These are phyloP conservation scores for Ceratobasidium sp. DNA, from an alignment of 1,284 basidiomycete genomes.

Conservation along the genomic window DNA sequence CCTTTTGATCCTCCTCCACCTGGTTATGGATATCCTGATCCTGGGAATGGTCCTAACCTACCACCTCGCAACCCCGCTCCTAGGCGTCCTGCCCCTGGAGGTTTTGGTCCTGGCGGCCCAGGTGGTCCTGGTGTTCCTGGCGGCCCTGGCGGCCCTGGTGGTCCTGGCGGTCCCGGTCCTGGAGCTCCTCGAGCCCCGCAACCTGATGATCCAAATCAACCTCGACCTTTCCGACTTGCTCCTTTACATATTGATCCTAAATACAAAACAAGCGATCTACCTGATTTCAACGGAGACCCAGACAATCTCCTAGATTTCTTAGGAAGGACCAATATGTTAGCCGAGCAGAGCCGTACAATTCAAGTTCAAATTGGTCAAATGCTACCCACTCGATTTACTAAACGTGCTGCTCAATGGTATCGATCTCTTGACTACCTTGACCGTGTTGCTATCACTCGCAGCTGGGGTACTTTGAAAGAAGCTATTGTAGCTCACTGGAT, in stretches of 20 bases:
- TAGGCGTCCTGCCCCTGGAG: no score
- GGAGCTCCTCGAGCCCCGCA: no score
- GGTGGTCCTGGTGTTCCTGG: no score
- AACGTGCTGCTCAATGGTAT: not conserved
- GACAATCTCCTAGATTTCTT: conserved; percentile 3
- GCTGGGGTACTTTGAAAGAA: conserved; percentile 25
- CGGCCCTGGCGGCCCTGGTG: no score
- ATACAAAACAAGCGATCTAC: not conserved
- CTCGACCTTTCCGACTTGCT: no score
- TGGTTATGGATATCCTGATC: no score
- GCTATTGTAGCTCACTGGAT: conserved; percentile 24
- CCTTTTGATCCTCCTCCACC: no score
- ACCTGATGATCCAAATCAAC: no score
- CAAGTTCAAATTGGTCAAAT: conserved; percentile 3
- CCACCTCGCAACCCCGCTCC: no score
- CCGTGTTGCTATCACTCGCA: not conserved
- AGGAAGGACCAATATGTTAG: not conserved
- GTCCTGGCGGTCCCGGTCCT: no score
- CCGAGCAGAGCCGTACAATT: not conserved
- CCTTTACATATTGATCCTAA: conserved; percentile 48
- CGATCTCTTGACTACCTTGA: not conserved
- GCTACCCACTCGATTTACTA: not conserved
- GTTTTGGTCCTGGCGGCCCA: no score
- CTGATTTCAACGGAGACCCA: conserved; percentile 19
- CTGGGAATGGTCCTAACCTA: no score